Evolutionary conservation across 306 rosid genomes (phyloP), one percentile per base, ranked within the genome.

Genomic region (Medicago lupulina): DNA sequence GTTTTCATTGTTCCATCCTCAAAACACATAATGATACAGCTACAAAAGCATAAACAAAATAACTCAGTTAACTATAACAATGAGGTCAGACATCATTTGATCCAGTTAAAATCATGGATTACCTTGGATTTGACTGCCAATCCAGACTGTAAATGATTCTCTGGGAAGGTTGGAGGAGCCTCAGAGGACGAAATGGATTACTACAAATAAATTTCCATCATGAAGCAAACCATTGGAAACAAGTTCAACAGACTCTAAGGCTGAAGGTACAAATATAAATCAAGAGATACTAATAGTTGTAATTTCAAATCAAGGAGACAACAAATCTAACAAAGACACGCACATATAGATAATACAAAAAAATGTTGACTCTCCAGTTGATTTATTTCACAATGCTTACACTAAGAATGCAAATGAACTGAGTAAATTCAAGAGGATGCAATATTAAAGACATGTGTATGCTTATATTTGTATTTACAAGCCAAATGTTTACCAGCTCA

Each of bases 1-100:
- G 83, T 86, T 82, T 85, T 90, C 86, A 95, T 83, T 70, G 97
- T 83, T 79, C 97, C 99, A 76, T 95, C 99, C 82, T 95, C 97
- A 76, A 86, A 92, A 74, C 97, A 83, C 86, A 95, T 80, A 76
- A 95, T 70, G 63, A 92, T 79, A 83, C 97, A 92, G 79, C 99
- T 95, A 74, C 51, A 85, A 71, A 74, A 83, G 73, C 36, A 85
- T 23, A 58, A 71, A 74, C 53, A 54, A 60, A 82, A 67, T 23
- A 76, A 28, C 59, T 70, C 44, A 38, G 70, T 74, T 57, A 50
- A 55, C 65, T 67, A 63, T 67, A 55, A 68, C 54, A 74, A 80
- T 13, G 65, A 79, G 18, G 40, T 47, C 78, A 60, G 54, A 68
- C 43, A 58, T 31, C 63, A 78, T 46, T 71, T 53, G 50, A 47